Conservation (phyloP, 179 eudicot species). For the Camellia oleifera region DNA sequence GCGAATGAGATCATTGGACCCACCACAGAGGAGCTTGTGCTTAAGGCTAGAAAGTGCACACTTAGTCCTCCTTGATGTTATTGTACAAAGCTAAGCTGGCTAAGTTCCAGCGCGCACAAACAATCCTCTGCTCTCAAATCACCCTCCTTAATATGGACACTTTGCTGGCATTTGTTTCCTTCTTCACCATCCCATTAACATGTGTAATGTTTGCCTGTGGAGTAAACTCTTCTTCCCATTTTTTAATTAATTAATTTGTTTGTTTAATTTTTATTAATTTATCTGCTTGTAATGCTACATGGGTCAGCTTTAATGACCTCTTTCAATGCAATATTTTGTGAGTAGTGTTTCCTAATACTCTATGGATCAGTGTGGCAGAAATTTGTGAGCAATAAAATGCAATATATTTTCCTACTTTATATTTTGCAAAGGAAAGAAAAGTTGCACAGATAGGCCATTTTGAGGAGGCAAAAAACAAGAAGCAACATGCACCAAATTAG, state of each 20-base stretch:
- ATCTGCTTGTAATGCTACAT: background rate
- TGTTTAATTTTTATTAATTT: background rate
- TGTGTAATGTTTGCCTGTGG: background rate
- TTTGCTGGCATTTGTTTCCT: no score
- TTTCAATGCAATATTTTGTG: background rate
- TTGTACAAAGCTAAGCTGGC: background rate
- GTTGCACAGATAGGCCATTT: no score
- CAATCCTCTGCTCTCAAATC: background rate
- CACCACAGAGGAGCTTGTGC: slow-evolving; percentile 88
- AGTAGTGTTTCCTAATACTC: background rate
- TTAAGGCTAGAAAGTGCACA: slow-evolving; percentile 46
- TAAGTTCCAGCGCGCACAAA: no score
- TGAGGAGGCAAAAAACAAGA: no score
- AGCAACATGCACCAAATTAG: no score
- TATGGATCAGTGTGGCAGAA: background rate
- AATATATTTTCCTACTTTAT: no score
- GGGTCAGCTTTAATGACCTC: background rate
- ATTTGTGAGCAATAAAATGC: no score
- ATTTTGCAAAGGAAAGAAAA: no score
- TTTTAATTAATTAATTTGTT: background rate
- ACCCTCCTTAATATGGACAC: no score
- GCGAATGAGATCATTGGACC: slow-evolving; percentile 90
- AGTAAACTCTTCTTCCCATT: background rate
- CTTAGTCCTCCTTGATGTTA: slow-evolving; percentile 24
- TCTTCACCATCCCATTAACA: background rate